These are phyloP conservation scores for Calamus simplicifolius DNA, from an alignment of 176 grass and related monocot genomes.

Conservation along the genomic window DNA sequence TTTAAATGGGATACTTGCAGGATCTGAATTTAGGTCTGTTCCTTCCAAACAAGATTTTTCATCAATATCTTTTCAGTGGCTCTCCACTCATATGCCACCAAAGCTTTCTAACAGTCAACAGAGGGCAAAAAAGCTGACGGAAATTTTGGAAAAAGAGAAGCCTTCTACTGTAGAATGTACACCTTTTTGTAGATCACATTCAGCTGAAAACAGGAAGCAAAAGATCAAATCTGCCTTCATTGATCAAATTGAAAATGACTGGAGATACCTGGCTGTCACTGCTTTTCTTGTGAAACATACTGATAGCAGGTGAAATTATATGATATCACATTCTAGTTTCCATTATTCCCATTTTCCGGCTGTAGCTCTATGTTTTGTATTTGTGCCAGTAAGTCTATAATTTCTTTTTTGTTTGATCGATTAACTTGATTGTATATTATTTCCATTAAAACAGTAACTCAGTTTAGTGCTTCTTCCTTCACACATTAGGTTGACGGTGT, in stretches of 20 bases:
- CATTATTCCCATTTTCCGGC: no score
- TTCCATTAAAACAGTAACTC: no score
- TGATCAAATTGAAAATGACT: slow-evolving; percentile 78
- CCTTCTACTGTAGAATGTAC: slow-evolving; percentile 3
- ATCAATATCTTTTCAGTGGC: slow-evolving; percentile 70
- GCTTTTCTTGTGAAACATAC: slow-evolving; percentile 74
- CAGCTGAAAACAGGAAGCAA: background rate
- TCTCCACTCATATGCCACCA: slow-evolving; percentile 72
- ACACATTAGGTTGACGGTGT: slow-evolving; percentile 56
- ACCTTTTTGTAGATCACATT: background rate
- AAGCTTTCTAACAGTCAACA: slow-evolving; percentile 31
- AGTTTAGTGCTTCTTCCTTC: background rate
- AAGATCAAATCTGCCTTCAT: slow-evolving; percentile 19
- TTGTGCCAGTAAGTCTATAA: no score
- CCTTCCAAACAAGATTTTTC: slow-evolving; percentile 16
- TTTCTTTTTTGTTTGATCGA: no score
- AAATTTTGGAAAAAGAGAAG: slow-evolving; percentile 20
- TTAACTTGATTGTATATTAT: no score
- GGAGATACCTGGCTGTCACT: slow-evolving; percentile 96
- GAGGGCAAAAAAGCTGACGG: slow-evolving; percentile 22
- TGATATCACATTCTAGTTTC: background rate
- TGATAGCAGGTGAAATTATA: slow-evolving; percentile 40
- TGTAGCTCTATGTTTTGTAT: no score
- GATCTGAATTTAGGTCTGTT: slow-evolving; percentile 21
- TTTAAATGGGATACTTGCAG: slow-evolving; percentile 13